Evolutionary conservation across 2,329 filamentous ascomycete species (phyloP).

Genomic region (Verticillium klebahnii): DNA sequence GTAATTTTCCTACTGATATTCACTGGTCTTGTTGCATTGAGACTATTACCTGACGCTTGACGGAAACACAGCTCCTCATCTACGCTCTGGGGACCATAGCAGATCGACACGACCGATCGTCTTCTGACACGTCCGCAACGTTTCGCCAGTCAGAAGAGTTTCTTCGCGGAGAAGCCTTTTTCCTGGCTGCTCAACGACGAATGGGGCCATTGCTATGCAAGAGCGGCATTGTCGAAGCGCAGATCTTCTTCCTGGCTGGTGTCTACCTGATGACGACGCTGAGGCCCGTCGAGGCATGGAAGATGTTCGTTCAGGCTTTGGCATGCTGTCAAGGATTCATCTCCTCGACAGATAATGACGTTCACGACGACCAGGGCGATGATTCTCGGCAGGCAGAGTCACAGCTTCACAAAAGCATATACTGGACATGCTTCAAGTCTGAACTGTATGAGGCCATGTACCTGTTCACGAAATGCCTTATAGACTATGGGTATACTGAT

Average conservation of each 20-base stretch:
- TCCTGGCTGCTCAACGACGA: slow-evolving; percentile 7
- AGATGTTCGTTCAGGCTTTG: slow-evolving; percentile 12
- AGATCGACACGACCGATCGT: not conserved
- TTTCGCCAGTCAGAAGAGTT: not conserved
- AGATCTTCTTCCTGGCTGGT: slow-evolving; percentile 12
- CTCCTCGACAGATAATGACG: not conserved
- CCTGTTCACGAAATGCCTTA: not conserved
- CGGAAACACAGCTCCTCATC: not conserved
- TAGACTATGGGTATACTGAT: not conserved
- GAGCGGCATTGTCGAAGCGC: slow-evolving; percentile 7
- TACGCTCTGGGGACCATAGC: not conserved
- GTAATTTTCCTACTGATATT: not conserved
- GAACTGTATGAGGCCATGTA: slow-evolving; percentile 8
- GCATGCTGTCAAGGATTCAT: slow-evolving; percentile 8
- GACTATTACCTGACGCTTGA: not conserved
- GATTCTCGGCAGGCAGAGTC: slow-evolving; percentile 2
- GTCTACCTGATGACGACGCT: slow-evolving; percentile 14
- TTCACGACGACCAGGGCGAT: not conserved
- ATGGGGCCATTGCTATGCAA: slow-evolving; percentile 9
- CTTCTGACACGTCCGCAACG: not conserved
- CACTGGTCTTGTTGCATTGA: no score
- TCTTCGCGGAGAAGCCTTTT: slow-evolving; percentile 2
- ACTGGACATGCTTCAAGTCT: slow-evolving; percentile 20
- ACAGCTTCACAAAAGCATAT: slow-evolving; percentile 18
- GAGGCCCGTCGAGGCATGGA: slow-evolving; percentile 11